Conservation (phyloP, 2,329 filamentous ascomycete species). For the Arthrobotrys entomopaga region DNA sequence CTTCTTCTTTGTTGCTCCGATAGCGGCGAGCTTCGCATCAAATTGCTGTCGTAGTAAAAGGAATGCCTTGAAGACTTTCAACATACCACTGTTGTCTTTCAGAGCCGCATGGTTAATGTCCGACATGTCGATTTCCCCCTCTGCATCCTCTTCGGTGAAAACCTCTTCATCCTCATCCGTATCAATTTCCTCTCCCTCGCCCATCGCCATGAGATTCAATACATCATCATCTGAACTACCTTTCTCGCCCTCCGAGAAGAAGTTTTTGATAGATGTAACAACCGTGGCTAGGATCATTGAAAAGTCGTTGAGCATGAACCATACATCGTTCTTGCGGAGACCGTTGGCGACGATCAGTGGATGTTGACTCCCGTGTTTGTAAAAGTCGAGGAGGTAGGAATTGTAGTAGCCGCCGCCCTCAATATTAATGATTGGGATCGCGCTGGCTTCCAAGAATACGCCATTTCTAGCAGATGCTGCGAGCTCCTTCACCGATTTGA, state of each 20-base stretch:
- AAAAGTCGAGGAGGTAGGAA: slow-evolving; percentile 79
- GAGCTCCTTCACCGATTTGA: slow-evolving; percentile 73
- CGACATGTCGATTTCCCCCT: slow-evolving; percentile 27
- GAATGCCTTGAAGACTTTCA: slow-evolving; percentile 44
- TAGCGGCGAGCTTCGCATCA: slow-evolving; percentile 41
- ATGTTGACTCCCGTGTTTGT: slow-evolving; percentile 74
- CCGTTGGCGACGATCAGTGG: slow-evolving; percentile 73
- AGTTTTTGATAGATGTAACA: slow-evolving; percentile 63
- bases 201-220: slow-evolving; percentile 27
- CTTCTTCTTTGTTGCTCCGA: slow-evolving; percentile 40
- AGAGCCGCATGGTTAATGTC: slow-evolving; percentile 41
- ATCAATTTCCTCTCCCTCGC: slow-evolving; percentile 30
- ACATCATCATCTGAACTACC: slow-evolving; percentile 29
- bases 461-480: slow-evolving; percentile 73
- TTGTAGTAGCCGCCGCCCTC: slow-evolving; percentile 69
- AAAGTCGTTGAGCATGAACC: slow-evolving; percentile 76
- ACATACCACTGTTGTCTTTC: slow-evolving; percentile 41
- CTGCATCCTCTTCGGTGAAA: slow-evolving; percentile 8
- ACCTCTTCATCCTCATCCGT: neutral
- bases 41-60: slow-evolving; percentile 24
- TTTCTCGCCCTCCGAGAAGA: slow-evolving; percentile 42
- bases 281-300: slow-evolving; percentile 74
- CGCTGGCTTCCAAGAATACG: slow-evolving; percentile 78
- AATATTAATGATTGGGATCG: slow-evolving; percentile 75
- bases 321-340: slow-evolving; percentile 74